Conservation (phyloP, 2,329 filamentous ascomycete genomes). For the Phyllosticta citriasiana region DNA sequence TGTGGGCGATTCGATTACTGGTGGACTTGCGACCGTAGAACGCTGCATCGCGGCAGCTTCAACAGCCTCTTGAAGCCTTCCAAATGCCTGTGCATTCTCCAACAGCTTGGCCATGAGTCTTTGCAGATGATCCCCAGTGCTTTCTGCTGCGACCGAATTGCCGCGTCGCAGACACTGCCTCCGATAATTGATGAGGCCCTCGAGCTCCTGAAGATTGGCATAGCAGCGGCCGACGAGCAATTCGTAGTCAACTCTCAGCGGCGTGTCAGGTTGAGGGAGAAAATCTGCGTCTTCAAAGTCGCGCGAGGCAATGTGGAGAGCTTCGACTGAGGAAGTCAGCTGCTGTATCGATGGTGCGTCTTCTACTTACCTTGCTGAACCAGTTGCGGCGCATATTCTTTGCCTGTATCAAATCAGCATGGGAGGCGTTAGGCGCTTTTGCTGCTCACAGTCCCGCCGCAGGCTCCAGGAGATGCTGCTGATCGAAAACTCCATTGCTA, state of each 20-base stretch:
- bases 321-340: not conserved
- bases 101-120: not conserved
- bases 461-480: not conserved
- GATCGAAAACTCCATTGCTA: not conserved
- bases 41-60: too few relatives aligned
- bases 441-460: not conserved
- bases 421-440: not conserved
- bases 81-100: not conserved
- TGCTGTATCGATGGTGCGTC: not conserved
- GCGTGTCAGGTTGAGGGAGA: not conserved
- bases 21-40: too few relatives aligned
- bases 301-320: not conserved
- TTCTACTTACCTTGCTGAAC: not conserved
- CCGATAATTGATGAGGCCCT: not conserved
- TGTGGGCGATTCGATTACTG: too few relatives aligned
- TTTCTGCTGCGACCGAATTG: not conserved
- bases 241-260: not conserved
- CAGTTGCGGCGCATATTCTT: not conserved
- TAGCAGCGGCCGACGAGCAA: not conserved
- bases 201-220: not conserved
- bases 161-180: not conserved
- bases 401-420: not conserved
- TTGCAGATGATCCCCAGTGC: not conserved
- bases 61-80: not conserved
- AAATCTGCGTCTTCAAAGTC: not conserved